Evolutionary conservation across 805 yeast species (phyloP), one percentile per base, ranked within the genome.

Genomic region (Lipomyces sp.): DNA sequence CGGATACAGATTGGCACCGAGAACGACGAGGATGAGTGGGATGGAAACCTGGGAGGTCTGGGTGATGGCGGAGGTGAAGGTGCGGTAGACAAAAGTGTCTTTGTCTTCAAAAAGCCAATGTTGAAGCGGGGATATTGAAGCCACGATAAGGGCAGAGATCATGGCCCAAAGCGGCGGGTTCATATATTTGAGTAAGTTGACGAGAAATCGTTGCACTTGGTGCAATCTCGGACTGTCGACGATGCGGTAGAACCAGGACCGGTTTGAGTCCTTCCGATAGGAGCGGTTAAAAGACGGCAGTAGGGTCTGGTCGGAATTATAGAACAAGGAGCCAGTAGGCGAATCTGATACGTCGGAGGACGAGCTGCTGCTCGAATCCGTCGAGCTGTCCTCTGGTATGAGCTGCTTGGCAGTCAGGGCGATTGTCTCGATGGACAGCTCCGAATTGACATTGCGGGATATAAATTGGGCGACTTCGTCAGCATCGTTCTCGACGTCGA

Each of bases 121-220:
- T 72, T 84, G 84, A 42, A 86, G 73, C 2, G 78, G 75, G 4
- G 87, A 86, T 29, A 86, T 78, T 1, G 86, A 80, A 4, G 89
- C 90, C 39, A 87, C 86, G n/a, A 84, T 64, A 29, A 87, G 80
- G n/a, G 89, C 85, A 1, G 83, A 68, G 5, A 85, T 74, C 89
- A 86, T 86, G 35, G 90, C 82, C 79, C 86, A 86, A 64, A 86
- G 78, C 4, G 90, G 90, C 2, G 89, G 88, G 74, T 86, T 86
- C 90, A 87, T 86, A 74, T 83, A 84, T 42, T 72, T 67, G 62
- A 76, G 69, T 50, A 81, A 13, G 6, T 30, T 64, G 33, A 3
- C 15, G 2, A 59, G 37, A n/a, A 65, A n/a, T 30, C n/a, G 35
- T 32, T 13, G 11, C 15, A 50, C 10, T 15, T 57, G 3, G 13